Evolutionary conservation across 306 rosid genomes (phyloP), one percentile per base, ranked within the genome.

Genomic region (Cicer cuneatum): DNA sequence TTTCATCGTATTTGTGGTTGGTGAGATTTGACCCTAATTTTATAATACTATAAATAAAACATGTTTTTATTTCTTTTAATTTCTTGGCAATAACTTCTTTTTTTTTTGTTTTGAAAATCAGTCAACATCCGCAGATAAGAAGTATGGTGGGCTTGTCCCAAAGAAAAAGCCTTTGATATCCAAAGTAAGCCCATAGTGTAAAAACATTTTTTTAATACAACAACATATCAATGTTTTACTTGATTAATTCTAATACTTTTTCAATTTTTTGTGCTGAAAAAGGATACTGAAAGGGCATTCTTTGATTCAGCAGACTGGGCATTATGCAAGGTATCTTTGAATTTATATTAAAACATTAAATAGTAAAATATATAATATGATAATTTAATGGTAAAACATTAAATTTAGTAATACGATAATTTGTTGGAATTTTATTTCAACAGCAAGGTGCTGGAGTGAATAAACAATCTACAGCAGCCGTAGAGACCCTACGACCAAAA

Each of bases 231-330:
- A 18, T 7, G 5, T 16, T 73, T 66, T 39, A 46, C 13, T 61
- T 60, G 13, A 16, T 8, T 15, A n/a, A 74, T 49, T 60, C 39
- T 52, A 54, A 75, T 43, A 9, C 2, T 15, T 61, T 62, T 19
- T 42, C 7, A 1, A 10, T 29, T 13, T 47, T 70, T 7, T n/a
- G 10, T 58, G 41, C 29, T 21, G 16, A 19, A 76, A 91, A 72
- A 91, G 98, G 92, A 88, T 79, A 89, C 85, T 67, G 93, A 93
- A 82, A 92, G 97, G 59, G 98, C 97, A 56, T 93, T 89, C 82
- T 93, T 93, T 78, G 98, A 93, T 79, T 93, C 98, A 16, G 98
- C 97, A 39, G 98, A 93, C 69, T 93, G 98, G 98, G 98, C 96
- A 78, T 74, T 93, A 49, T 87, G 96, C 90, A 93, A 93, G 97